Percentiles rank a stretch among this genome's conserved stretches.
Evolutionary conservation across 805 yeast species (phyloP).

Genomic region (Lipomyces starkeyi): DNA sequence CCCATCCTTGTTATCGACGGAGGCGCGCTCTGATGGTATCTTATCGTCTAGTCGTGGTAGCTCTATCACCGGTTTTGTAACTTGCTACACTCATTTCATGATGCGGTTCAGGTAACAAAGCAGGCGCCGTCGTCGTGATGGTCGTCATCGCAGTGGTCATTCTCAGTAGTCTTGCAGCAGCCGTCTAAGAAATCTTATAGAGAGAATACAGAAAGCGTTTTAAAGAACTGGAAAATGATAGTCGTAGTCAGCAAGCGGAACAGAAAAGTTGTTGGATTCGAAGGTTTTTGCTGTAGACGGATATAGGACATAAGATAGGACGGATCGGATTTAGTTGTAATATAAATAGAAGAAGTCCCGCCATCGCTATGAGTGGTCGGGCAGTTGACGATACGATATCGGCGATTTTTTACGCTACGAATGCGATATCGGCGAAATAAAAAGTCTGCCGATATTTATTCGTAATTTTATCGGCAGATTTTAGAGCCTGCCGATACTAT

Average conservation of each 20-base stretch:
- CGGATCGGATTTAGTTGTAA: too few species aligned
- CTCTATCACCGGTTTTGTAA: constrained; percentile 10
- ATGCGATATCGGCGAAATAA: too few species aligned
- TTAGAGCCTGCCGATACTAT: too few species aligned
- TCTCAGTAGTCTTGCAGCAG: constrained; percentile 7
- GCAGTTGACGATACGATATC: too few species aligned
- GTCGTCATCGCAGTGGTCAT: constrained; percentile 9
- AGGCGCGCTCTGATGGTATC: constrained; percentile 6
- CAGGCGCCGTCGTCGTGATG: constrained; percentile 5
- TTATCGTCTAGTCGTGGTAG: constrained; percentile 8
- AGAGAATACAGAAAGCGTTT: constrained; percentile 4
- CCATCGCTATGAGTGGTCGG: too few species aligned
- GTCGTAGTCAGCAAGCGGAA: constrained; percentile 11
- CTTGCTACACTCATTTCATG: constrained; percentile 10
- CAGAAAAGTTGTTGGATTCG: too few species aligned
- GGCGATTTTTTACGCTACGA: too few species aligned
- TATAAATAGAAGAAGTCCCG: too few species aligned
- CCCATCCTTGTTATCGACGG: constrained; percentile 10
- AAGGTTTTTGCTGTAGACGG: too few species aligned
- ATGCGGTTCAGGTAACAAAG: constrained; percentile 8
- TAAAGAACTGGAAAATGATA: constrained; percentile 8
- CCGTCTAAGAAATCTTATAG: constrained; percentile 9
- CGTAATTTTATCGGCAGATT: too few species aligned
- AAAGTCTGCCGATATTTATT: too few species aligned
- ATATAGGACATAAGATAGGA: too few species aligned